Evolutionary conservation across 2,329 filamentous ascomycete species (phyloP).

Genomic region (Leptosphaerulina australis): DNA sequence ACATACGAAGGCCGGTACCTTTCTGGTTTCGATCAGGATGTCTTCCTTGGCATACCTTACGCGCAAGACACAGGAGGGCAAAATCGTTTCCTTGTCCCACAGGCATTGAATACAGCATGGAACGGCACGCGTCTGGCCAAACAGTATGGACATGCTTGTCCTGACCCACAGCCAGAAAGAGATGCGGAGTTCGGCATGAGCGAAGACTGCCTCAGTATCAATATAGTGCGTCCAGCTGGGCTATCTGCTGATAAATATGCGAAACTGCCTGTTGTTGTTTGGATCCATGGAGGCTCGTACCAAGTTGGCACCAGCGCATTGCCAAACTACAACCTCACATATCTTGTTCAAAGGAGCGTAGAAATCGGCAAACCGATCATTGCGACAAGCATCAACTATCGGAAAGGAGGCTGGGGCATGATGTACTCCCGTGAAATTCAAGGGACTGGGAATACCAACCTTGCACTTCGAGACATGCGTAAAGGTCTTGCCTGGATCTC

Average conservation of each 20-base stretch:
- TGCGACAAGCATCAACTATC: constrained; percentile 49
- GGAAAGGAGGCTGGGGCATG: constrained; percentile 73
- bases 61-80: constrained; percentile 61
- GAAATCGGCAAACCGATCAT: constrained; percentile 47
- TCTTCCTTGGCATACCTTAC: constrained; percentile 61
- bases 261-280: constrained; percentile 63
- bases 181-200: constrained; percentile 47
- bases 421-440: constrained; percentile 57
- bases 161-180: constrained; percentile 38
- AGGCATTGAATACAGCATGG: constrained; percentile 55
- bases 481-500: constrained; percentile 55
- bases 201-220: constrained; percentile 68
- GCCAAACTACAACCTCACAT: constrained; percentile 66
- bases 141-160: constrained; percentile 51
- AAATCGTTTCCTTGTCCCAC: constrained; percentile 60
- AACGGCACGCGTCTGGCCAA: constrained; percentile 49
- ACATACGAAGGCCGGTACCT: constrained; percentile 45
- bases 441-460: constrained; percentile 55
- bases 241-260: constrained; percentile 41
- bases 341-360: constrained; percentile 59
- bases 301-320: constrained; percentile 53
- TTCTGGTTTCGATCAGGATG: constrained; percentile 51
- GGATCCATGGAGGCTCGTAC: constrained; percentile 61
- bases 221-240: constrained; percentile 63
- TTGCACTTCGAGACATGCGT: constrained; percentile 51